phyloP scores from a whole-genome alignment of 2,329 filamentous ascomycete genomes.

The Botryosphaeria agaves region DNA sequence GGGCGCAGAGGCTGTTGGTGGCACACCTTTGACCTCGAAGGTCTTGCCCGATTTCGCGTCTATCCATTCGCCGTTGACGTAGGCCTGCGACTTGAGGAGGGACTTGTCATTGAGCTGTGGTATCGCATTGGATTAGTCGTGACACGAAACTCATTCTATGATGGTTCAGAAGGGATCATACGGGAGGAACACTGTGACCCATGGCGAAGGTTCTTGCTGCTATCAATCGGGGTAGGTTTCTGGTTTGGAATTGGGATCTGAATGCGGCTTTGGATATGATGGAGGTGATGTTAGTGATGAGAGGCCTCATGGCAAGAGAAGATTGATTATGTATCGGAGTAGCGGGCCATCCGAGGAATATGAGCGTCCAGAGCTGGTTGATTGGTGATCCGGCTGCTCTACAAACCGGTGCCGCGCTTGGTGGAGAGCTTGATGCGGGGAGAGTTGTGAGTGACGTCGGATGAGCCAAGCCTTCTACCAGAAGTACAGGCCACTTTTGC shows the following conservation, averaged over 20 bases:
- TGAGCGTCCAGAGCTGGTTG: too few species aligned
- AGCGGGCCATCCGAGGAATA: neutral
- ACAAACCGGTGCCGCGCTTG: too few species aligned
- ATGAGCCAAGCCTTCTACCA: too few species aligned
- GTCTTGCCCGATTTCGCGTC: conserved; percentile 73
- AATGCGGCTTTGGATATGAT: conserved; percentile 5
- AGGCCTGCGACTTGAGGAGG: conserved; percentile 69
- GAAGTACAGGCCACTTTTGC: too few species aligned
- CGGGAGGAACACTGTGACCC: conserved; percentile 23
- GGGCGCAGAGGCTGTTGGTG: neutral
- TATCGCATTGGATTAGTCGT: too few species aligned
- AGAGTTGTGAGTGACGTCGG: neutral
- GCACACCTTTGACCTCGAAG: conserved; percentile 61
- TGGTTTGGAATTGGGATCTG: conserved; percentile 14
- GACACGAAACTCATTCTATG: too few species aligned
- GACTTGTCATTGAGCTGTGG: conserved; percentile 31
- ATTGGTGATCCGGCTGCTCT: too few species aligned
- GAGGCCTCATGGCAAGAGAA: conserved; percentile 4
- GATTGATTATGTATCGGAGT: neutral
- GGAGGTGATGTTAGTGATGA: conserved; percentile 5
- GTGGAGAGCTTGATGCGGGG: too few species aligned
- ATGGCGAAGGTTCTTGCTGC: conserved; percentile 25
- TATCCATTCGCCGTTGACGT: conserved; percentile 89
- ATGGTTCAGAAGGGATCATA: conserved; percentile 10
- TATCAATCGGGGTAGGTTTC: conserved; percentile 16